Conservation (phyloP, 805 yeast genomes). For the Lipomyces oligophaga region DNA sequence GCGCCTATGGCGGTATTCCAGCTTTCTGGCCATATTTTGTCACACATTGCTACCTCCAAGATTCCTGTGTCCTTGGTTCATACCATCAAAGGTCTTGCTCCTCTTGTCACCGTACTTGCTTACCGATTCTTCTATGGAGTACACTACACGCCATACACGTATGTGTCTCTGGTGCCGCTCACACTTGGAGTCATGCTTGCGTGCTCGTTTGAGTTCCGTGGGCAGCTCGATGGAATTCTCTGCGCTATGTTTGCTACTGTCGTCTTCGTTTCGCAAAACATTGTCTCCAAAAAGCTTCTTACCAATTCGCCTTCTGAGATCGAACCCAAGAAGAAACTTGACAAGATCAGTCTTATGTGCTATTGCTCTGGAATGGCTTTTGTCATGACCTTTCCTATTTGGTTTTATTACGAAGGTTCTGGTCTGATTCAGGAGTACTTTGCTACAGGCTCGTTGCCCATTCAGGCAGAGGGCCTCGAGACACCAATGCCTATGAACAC, state of each 20-base stretch:
- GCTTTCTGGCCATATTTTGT: conserved; percentile 83
- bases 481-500: conserved; percentile 29
- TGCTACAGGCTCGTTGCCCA: conserved; percentile 24
- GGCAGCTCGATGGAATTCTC: conserved; percentile 57
- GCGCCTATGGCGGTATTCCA: conserved; percentile 95
- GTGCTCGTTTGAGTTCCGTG: conserved; percentile 43
- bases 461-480: conserved; percentile 34
- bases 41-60: conserved; percentile 86
- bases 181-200: conserved; percentile 78
- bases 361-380: conserved; percentile 77
- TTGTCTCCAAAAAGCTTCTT: conserved; percentile 77
- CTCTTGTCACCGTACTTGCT: conserved; percentile 78
- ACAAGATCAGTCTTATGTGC: conserved; percentile 73
- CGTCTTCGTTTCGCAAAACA: conserved; percentile 79
- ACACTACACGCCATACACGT: conserved; percentile 61
- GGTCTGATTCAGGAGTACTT: conserved; percentile 29
- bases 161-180: conserved; percentile 73
- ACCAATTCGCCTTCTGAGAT: conserved; percentile 40
- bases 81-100: conserved; percentile 88
- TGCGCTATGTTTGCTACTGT: conserved; percentile 66
- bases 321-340: conserved; percentile 50
- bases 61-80: conserved; percentile 95
- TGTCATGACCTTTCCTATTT: conserved; percentile 66
- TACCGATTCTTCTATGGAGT: conserved; percentile 60
- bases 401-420: conserved; percentile 57